Evolutionary conservation across 768 basidiomycete genomes (phyloP).

Genomic region (Bullera alba): DNA sequence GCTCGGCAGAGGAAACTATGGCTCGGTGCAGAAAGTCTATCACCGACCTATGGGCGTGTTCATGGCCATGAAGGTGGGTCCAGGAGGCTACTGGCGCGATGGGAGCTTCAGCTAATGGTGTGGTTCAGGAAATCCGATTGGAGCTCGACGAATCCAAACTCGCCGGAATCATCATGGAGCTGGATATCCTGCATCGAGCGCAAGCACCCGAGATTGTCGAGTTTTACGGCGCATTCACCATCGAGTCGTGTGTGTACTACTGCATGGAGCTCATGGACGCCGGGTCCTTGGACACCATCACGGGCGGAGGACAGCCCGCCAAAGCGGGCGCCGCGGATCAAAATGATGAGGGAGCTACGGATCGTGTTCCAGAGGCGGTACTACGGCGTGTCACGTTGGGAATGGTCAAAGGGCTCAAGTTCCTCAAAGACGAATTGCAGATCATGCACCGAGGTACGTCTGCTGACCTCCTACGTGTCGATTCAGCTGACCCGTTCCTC

Average conservation of each 20-base stretch:
- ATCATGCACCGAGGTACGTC: slow-evolving; percentile 65
- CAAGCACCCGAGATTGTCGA: slow-evolving; percentile 88
- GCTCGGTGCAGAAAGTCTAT: slow-evolving; percentile 90
- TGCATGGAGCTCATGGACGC: slow-evolving; percentile 99
- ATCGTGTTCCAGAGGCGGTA: slow-evolving; percentile 58
- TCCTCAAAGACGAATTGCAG: slow-evolving; percentile 89
- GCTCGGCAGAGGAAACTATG: slow-evolving; percentile 92
- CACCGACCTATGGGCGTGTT: slow-evolving; percentile 89
- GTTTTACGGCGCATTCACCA: slow-evolving; percentile 98
- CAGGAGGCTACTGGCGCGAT: neutral
- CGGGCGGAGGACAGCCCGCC: slow-evolving; percentile 53
- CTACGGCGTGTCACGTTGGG: slow-evolving; percentile 70
- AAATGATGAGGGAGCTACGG: slow-evolving; percentile 11
- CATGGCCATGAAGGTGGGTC: slow-evolving; percentile 95
- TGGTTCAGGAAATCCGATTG: slow-evolving; percentile 87
- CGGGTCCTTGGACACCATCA: slow-evolving; percentile 82
- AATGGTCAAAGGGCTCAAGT: slow-evolving; percentile 84
- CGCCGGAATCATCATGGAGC: slow-evolving; percentile 96
- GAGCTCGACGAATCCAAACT: slow-evolving; percentile 90
- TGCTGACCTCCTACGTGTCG: slow-evolving; percentile 58
- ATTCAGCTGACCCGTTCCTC: slow-evolving; percentile 89
- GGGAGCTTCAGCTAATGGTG: neutral
- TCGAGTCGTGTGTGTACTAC: slow-evolving; percentile 99
- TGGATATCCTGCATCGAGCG: slow-evolving; percentile 93
- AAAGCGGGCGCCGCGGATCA: slow-evolving; percentile 12